These are phyloP conservation scores for Cryptosporidium ryanae DNA, from an alignment of 169 alveolate species.

Conservation along the genomic window DNA sequence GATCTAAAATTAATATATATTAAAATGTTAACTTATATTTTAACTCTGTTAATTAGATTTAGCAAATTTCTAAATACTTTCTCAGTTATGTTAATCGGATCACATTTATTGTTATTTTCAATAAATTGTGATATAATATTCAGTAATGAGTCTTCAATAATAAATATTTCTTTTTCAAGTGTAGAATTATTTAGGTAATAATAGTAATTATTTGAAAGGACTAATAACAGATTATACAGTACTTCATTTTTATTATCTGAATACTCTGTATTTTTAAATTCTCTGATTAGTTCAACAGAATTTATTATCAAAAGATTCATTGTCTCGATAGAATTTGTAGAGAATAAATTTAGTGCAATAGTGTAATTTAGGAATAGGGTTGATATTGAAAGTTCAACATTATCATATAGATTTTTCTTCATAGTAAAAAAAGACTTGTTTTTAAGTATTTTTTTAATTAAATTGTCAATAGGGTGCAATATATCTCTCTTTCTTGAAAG, in stretches of 20 bases:
- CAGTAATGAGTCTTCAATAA: slow-evolving; percentile 9
- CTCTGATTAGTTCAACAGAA: slow-evolving; percentile 12
- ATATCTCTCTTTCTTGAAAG: background rate
- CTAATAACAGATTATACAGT: slow-evolving; percentile 24
- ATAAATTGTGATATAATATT: background rate
- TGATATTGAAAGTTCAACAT: slow-evolving; percentile 18
- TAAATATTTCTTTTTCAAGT: background rate
- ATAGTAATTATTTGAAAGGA: slow-evolving; percentile 42
- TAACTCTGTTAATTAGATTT: background rate
- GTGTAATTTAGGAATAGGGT: slow-evolving; percentile 30
- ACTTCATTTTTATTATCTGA: background rate
- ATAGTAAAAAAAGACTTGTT: slow-evolving; percentile 3
- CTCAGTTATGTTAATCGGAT: background rate
- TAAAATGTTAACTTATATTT: no score
- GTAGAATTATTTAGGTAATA: background rate
- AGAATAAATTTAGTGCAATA: slow-evolving; percentile 20
- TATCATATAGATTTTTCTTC: slow-evolving; percentile 9
- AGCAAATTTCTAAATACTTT: slow-evolving; percentile 4
- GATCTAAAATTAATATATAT: no score
- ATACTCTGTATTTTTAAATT: background rate
- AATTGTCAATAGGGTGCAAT: background rate
- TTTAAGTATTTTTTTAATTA: background rate
- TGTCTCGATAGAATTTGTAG: background rate
- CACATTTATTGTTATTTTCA: background rate
- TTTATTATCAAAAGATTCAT: slow-evolving; percentile 6